Evolutionary conservation across 2,329 filamentous ascomycete species (phyloP).

Genomic region (Lasiodiplodia hormozganensis): DNA sequence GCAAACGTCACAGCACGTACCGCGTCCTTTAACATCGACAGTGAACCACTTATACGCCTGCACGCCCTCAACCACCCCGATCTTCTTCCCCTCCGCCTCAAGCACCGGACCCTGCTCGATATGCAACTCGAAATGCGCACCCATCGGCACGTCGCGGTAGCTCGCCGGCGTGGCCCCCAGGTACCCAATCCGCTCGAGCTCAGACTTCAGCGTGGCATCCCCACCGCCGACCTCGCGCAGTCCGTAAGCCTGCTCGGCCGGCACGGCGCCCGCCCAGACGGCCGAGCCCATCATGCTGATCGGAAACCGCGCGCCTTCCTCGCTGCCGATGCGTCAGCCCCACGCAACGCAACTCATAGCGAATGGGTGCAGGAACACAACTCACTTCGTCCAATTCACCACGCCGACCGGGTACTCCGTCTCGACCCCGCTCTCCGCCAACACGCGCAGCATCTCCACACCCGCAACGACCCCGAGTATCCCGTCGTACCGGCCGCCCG

Average conservation of each 20-base stretch:
- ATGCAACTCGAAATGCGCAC: constrained; percentile 82
- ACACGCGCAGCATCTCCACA: constrained; percentile 72
- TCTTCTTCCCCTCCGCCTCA: constrained; percentile 66
- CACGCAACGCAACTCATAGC: too few species aligned
- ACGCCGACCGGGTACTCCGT: constrained; percentile 72
- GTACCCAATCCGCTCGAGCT: constrained; percentile 75
- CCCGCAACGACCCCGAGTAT: constrained; percentile 77
- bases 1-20: neutral
- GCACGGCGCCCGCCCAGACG: constrained; percentile 71
- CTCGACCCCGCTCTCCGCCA: constrained; percentile 43
- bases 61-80: constrained; percentile 75
- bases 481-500: constrained; percentile 75
- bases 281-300: constrained; percentile 76
- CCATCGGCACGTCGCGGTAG: constrained; percentile 68
- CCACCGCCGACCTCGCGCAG: constrained; percentile 47
- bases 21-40: constrained; percentile 64
- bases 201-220: constrained; percentile 71
- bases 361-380: too few species aligned
- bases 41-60: constrained; percentile 79
- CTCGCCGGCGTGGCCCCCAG: constrained; percentile 65
- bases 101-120: constrained; percentile 85
- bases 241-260: constrained; percentile 65
- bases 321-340: constrained; percentile 49
- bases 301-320: constrained; percentile 82
- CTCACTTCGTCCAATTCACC: constrained; percentile 73